Evolutionary conservation across 2,329 filamentous ascomycete species (phyloP).

Genomic region (Aspergillus vadensis): DNA sequence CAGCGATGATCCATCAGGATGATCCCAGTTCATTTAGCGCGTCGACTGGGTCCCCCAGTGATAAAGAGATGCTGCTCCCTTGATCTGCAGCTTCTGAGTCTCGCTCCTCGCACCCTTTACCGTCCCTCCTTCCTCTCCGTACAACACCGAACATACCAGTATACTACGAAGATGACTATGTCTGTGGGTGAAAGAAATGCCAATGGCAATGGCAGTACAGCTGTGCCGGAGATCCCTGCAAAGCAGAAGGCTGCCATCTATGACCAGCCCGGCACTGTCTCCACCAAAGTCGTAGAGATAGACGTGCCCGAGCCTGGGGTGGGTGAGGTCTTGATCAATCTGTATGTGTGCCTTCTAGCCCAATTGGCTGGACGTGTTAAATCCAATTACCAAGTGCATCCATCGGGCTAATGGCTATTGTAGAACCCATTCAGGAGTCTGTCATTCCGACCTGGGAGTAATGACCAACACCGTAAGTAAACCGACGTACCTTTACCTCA

Average conservation of each 20-base stretch:
- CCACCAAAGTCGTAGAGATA: slow-evolving; percentile 64
- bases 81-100: not conserved
- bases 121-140: not conserved
- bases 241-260: slow-evolving; percentile 67
- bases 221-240: slow-evolving; percentile 51
- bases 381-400: too few relatives aligned
- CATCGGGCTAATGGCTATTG: slow-evolving; percentile 10
- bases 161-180: slow-evolving; percentile 30
- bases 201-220: not conserved
- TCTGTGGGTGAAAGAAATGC: not conserved
- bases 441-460: slow-evolving; percentile 63
- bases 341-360: slow-evolving; percentile 44
- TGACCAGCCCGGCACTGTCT: slow-evolving; percentile 66
- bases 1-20: not conserved
- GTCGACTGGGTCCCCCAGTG: not conserved
- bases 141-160: not conserved
- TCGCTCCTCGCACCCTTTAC: not conserved
- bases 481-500: not conserved
- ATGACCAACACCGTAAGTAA: slow-evolving; percentile 49
- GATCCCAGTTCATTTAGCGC: not conserved
- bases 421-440: slow-evolving; percentile 65
- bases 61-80: not conserved
- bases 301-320: slow-evolving; percentile 66
- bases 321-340: slow-evolving; percentile 64
- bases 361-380: not conserved